Conservation (phyloP, 768 basidiomycete species). For the Lanmaoa pseudosensibilis region DNA sequence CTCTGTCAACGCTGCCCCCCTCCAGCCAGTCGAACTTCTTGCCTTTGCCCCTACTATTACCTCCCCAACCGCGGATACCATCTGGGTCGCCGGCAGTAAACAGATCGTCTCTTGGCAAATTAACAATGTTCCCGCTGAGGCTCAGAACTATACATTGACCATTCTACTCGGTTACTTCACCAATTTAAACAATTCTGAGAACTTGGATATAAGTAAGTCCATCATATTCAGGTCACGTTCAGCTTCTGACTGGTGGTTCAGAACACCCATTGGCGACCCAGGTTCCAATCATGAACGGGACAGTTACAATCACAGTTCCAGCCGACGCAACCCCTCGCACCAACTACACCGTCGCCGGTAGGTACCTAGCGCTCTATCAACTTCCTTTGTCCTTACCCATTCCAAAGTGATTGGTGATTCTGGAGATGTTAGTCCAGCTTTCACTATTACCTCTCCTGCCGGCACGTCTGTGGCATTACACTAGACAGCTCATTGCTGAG, state of each 20-base stretch:
- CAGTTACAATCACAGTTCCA: slow-evolving; percentile 54
- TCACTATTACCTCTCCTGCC: slow-evolving; percentile 44
- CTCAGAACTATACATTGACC: slow-evolving; percentile 36
- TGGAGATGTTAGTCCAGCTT: slow-evolving; percentile 58
- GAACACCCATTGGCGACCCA: slow-evolving; percentile 56
- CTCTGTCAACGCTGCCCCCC: slow-evolving; percentile 29
- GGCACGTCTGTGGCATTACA: neutral
- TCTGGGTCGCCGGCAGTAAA: slow-evolving; percentile 39
- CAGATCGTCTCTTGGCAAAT: slow-evolving; percentile 47
- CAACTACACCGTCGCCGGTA: slow-evolving; percentile 64
- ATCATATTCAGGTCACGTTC: no score
- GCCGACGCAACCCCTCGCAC: slow-evolving; percentile 36
- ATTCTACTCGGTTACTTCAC: slow-evolving; percentile 46
- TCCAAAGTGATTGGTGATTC: slow-evolving; percentile 64
- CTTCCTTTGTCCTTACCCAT: neutral
- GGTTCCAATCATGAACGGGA: slow-evolving; percentile 53
- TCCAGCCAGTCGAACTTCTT: slow-evolving; percentile 31
- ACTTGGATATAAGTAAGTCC: slow-evolving; percentile 49
- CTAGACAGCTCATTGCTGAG: neutral
- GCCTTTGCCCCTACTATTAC: slow-evolving; percentile 46
- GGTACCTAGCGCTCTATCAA: slow-evolving; percentile 30
- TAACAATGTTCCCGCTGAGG: slow-evolving; percentile 38
- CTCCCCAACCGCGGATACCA: slow-evolving; percentile 29
- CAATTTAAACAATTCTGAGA: slow-evolving; percentile 44
- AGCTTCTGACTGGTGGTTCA: slow-evolving; percentile 27